Evolutionary conservation across 1,139 yeast species (phyloP).

Genomic region (Saccharomyces hybrid): DNA sequence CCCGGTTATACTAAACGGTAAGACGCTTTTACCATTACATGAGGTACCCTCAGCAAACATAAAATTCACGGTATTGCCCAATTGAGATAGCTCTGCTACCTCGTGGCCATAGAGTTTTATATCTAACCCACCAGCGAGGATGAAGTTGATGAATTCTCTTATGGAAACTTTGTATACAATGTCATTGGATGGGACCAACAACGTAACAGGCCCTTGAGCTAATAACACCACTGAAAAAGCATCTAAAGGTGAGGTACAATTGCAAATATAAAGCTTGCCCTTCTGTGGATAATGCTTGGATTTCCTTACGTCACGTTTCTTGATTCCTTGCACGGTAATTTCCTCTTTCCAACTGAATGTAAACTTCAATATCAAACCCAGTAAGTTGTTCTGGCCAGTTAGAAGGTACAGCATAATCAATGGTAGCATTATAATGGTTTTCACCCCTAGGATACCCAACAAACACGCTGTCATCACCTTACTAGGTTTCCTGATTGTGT

Average conservation of each 20-base stretch:
- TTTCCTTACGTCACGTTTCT: constrained; percentile 38
- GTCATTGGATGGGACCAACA: constrained; percentile 44
- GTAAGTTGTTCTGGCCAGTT: constrained; percentile 9
- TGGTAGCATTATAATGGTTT: constrained; percentile 7
- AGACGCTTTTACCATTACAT: constrained; percentile 53
- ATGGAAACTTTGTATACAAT: constrained; percentile 34
- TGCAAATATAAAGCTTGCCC: constrained; percentile 43
- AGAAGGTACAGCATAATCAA: constrained; percentile 9
- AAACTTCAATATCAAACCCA: constrained; percentile 17
- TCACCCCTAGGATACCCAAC: constrained; percentile 20
- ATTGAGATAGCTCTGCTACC: constrained; percentile 8
- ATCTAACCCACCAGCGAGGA: constrained; percentile 20
- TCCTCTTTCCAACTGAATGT: constrained; percentile 31
- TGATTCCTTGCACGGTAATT: constrained; percentile 45
- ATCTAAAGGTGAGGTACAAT: constrained; percentile 53
- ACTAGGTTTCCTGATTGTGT: constrained; percentile 16
- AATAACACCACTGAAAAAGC: constrained; percentile 35
- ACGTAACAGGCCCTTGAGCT: constrained; percentile 33
- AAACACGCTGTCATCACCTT: constrained; percentile 13
- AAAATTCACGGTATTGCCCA: constrained; percentile 37
- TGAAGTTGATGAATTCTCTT: constrained; percentile 36
- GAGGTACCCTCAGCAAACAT: constrained; percentile 64
- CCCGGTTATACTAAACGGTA: constrained; percentile 39
- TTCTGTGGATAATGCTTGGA: constrained; percentile 36
- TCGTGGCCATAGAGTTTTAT: constrained; percentile 15